These are phyloP conservation scores for Chloromonas sp. DNA, from an alignment of 163 green algal genomes.

Conservation along the genomic window DNA sequence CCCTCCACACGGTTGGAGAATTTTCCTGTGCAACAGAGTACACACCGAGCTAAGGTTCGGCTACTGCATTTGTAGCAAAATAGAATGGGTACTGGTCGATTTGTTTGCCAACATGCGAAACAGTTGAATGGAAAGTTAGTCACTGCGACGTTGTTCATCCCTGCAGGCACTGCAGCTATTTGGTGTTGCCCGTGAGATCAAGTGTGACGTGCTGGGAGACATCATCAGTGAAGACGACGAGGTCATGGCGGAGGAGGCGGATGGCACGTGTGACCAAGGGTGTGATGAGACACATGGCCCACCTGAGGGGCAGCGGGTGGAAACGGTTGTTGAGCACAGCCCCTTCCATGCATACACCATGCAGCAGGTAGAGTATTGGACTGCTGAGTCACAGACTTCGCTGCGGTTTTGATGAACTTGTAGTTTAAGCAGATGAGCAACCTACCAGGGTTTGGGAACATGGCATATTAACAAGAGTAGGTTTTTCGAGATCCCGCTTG, in stretches of 20 bases:
- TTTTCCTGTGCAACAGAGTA: too few species aligned
- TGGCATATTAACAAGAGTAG: too few species aligned
- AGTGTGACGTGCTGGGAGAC: constrained; percentile 9
- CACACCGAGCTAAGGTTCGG: too few species aligned
- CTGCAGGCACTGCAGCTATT: constrained; percentile 37
- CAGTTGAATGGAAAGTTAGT: too few species aligned
- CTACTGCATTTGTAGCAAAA: too few species aligned
- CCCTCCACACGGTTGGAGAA: too few species aligned
- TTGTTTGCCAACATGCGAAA: too few species aligned
- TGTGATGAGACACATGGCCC: neutral
- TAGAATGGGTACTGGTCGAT: too few species aligned
- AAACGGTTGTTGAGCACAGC: constrained; percentile 13
- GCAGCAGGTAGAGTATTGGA: constrained; percentile 1
- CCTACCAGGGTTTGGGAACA: too few species aligned
- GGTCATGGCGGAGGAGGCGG: neutral
- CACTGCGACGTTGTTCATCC: neutral
- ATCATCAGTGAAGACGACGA: neutral
- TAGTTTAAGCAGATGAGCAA: too few species aligned
- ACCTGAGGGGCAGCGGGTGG: neutral
- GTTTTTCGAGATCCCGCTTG: too few species aligned
- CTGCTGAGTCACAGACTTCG: neutral
- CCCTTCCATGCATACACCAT: constrained; percentile 37
- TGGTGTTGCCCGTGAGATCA: constrained; percentile 18
- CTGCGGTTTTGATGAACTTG: neutral
- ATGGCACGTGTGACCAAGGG: neutral